A percentile compares a stretch with the other conserved stretches of the same genome.
These are phyloP conservation scores for Aspergillus aculeatinus DNA, from an alignment of 2,329 filamentous ascomycete genomes.

Conservation along the genomic window DNA sequence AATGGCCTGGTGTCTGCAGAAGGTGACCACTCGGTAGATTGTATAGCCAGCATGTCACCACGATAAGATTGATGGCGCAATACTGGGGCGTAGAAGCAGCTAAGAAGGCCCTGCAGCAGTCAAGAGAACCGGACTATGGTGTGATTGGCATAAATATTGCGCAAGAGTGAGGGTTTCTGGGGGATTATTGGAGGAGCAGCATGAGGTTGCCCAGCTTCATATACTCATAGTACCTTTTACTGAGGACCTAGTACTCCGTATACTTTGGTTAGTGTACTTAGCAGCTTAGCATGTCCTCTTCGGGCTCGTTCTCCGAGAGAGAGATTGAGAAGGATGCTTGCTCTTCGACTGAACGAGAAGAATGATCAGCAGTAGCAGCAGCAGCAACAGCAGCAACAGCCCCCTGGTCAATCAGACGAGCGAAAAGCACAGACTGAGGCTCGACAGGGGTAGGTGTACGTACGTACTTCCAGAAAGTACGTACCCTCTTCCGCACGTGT, in stretches of 20 bases:
- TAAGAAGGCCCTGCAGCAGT: neutral
- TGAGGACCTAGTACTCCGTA: neutral
- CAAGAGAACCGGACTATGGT: neutral
- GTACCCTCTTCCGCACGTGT: neutral
- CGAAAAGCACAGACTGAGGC: neutral
- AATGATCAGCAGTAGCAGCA: neutral
- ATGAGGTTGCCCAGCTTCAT: neutral
- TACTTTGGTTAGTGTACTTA: neutral
- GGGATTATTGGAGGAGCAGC: neutral
- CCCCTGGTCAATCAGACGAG: no score
- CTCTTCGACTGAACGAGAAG: neutral
- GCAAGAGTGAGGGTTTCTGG: neutral
- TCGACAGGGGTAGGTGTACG: neutral
- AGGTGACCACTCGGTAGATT: neutral
- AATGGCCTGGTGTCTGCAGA: neutral
- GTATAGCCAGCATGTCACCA: neutral
- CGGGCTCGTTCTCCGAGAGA: neutral
- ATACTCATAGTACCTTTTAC: neutral
- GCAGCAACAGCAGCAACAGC: no score
- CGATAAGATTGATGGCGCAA: constrained; percentile 36
- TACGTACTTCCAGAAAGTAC: neutral
- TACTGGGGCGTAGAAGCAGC: constrained; percentile 18
- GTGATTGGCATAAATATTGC: neutral
- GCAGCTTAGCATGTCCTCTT: neutral
- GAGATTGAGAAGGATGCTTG: neutral